Conservation (phyloP, 768 basidiomycete genomes). For the Fistulinella prunicolor region DNA sequence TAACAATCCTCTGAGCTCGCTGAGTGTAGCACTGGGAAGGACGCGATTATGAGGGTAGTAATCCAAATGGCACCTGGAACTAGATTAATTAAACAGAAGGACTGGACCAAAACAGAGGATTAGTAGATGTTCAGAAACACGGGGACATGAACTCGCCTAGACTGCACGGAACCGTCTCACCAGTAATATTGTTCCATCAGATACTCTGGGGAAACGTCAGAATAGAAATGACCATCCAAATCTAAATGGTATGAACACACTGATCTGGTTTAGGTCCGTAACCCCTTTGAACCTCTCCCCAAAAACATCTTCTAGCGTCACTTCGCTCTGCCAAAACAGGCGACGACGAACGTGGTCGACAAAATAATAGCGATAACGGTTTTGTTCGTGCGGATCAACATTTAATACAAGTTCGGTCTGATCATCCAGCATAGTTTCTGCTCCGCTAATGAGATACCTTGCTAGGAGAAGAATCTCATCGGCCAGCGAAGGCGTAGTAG, state of each 20-base stretch:
- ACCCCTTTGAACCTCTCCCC: neutral
- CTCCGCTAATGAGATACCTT: neutral
- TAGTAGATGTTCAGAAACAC: neutral
- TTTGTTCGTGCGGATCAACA: neutral
- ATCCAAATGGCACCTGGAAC: neutral
- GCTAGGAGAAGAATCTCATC: neutral
- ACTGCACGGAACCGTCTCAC: neutral
- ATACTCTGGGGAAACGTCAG: neutral
- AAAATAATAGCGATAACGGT: neutral
- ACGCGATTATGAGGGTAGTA: neutral
- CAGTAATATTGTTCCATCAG: neutral
- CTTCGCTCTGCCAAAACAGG: neutral
- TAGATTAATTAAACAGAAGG: neutral
- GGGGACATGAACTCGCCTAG: neutral
- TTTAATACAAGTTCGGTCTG: neutral
- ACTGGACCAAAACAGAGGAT: neutral
- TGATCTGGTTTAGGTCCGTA: neutral
- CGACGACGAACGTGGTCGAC: neutral
- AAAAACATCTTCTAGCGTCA: neutral
- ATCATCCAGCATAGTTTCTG: neutral
- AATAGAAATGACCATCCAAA: neutral
- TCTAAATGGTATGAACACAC: neutral
- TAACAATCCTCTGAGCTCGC: neutral
- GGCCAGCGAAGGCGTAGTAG: neutral
- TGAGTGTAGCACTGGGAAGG: neutral